A percentile compares a stretch with the other conserved stretches of the same genome.
Conservation (phyloP, 768 basidiomycete genomes). For the Suillus paluster region DNA sequence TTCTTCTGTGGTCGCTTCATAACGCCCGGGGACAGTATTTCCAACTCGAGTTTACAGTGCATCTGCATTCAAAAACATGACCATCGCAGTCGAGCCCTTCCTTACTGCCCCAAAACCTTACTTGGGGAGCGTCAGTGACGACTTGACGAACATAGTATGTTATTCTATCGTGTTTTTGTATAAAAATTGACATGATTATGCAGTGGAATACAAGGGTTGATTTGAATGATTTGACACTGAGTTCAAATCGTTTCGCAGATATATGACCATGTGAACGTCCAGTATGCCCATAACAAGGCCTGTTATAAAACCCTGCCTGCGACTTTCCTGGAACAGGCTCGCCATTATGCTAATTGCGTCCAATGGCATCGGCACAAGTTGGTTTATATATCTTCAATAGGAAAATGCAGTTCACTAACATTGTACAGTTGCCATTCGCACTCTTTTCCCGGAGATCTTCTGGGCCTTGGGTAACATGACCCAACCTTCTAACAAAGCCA, state of each 20-base stretch:
- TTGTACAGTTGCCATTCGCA: constrained; percentile 74
- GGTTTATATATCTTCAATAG: constrained; percentile 31
- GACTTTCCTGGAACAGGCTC: constrained; percentile 71
- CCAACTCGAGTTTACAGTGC: constrained; percentile 46
- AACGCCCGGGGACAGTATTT: constrained; percentile 26
- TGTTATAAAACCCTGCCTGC: constrained; percentile 75
- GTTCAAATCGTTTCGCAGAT: constrained; percentile 45
- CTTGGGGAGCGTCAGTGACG: constrained; percentile 64
- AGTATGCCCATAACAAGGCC: constrained; percentile 80
- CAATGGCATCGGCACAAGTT: constrained; percentile 84
- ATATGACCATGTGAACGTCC: constrained; percentile 76
- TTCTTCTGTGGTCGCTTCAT: not conserved
- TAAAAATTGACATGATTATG: constrained; percentile 15
- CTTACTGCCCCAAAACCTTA: constrained; percentile 68
- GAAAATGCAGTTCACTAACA: not conserved
- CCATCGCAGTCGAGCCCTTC: constrained; percentile 63
- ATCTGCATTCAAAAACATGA: constrained; percentile 59
- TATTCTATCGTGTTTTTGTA: not conserved
- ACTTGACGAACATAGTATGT: constrained; percentile 70
- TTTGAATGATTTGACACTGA: not conserved
- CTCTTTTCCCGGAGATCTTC: constrained; percentile 73
- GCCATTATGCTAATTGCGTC: constrained; percentile 76
- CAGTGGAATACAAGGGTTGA: constrained; percentile 73
- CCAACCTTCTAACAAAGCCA: constrained; percentile 72
- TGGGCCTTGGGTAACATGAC: constrained; percentile 76